Evolutionary conservation across 352 stramenopile species (phyloP).

Genomic region (Phytophthora tentaculata): DNA sequence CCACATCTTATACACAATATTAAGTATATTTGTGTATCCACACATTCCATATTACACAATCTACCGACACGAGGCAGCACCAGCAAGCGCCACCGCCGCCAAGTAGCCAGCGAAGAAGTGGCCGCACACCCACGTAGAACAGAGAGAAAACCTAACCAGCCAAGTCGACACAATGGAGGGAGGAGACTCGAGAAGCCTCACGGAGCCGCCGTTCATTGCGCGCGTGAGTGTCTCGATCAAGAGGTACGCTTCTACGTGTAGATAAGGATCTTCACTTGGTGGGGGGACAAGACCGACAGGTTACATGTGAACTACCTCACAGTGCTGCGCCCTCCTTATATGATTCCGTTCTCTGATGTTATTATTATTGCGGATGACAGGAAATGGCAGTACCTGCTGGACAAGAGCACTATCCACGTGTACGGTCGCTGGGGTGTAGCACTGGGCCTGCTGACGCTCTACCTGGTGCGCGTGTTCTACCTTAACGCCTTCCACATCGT

Average conservation of each 20-base stretch:
- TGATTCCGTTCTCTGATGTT: neutral
- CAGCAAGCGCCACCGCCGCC: slow-evolving; percentile 14
- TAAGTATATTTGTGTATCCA: slow-evolving; percentile 18
- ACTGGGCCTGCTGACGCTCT: slow-evolving; percentile 85
- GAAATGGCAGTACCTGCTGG: slow-evolving; percentile 97
- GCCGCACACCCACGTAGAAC: slow-evolving; percentile 3
- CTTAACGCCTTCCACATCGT: slow-evolving; percentile 98
- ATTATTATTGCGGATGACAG: slow-evolving; percentile 39
- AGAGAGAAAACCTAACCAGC: slow-evolving; percentile 7
- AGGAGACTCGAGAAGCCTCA: slow-evolving; percentile 66
- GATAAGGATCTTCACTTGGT: slow-evolving; percentile 16
- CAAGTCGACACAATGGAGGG: slow-evolving; percentile 39
- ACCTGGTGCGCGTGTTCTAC: slow-evolving; percentile 93
- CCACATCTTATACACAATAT: slow-evolving; percentile 14
- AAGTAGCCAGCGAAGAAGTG: slow-evolving; percentile 13
- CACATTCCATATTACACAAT: slow-evolving; percentile 21
- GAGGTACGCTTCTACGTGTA: slow-evolving; percentile 50
- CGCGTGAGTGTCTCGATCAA: slow-evolving; percentile 81
- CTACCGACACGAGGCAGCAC: slow-evolving; percentile 34
- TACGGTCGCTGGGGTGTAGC: slow-evolving; percentile 93
- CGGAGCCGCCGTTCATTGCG: slow-evolving; percentile 82
- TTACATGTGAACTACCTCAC: neutral
- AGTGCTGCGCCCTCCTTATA: neutral
- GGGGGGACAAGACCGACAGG: neutral
- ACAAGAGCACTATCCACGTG: slow-evolving; percentile 98